Evolutionary conservation across 2,329 filamentous ascomycete genomes (phyloP).

Genomic region (Pseudogymnoascus sp.): DNA sequence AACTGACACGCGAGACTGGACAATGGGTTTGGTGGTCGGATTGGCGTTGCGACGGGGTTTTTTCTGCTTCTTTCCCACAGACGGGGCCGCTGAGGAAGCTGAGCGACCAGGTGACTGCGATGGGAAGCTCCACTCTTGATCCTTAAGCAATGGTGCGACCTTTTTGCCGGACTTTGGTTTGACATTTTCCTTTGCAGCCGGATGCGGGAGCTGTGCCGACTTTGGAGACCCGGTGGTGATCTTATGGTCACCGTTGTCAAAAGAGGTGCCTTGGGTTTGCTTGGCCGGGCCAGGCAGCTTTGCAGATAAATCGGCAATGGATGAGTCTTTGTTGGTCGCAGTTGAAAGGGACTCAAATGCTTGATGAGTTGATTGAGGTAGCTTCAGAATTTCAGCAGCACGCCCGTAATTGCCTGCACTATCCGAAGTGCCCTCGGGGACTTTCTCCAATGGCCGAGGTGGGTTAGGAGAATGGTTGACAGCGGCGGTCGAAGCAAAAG

Average conservation of each 20-base stretch:
- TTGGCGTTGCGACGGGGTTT: neutral
- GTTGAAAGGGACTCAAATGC: neutral
- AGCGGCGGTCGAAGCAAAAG: neutral
- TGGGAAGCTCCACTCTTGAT: neutral
- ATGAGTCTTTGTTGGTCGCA: neutral
- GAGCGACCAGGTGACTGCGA: neutral
- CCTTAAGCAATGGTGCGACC: neutral
- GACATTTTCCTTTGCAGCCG: neutral
- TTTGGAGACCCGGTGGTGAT: neutral
- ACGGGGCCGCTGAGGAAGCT: neutral
- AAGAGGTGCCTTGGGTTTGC: too few species aligned
- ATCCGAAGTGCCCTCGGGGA: neutral
- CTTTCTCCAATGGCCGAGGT: neutral
- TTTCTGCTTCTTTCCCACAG: neutral
- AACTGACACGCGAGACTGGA: neutral
- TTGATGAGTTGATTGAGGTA: neutral
- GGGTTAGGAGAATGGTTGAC: neutral
- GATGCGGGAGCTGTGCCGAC: neutral
- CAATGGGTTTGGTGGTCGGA: neutral
- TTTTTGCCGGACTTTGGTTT: neutral
- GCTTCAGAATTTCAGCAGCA: neutral
- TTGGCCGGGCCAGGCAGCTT: neutral
- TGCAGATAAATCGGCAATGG: neutral
- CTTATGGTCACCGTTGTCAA: too few species aligned
- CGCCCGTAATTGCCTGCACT: neutral